A percentile compares a stretch with the other conserved stretches of the same genome.
Conservation (phyloP, 2,329 filamentous ascomycete genomes). For the Helminthosporium solani region DNA sequence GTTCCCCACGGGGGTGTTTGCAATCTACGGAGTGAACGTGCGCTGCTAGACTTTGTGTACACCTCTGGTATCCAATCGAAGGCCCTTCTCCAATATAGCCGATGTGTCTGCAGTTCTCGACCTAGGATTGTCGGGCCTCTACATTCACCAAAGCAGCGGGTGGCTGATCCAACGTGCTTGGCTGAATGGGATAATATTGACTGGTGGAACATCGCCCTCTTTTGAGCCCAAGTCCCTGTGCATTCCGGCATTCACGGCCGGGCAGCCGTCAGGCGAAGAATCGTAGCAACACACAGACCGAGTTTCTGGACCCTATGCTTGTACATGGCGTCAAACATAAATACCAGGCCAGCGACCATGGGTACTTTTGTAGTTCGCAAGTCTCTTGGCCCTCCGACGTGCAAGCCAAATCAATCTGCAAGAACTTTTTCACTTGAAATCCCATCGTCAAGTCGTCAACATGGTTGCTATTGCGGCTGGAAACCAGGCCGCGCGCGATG, state of each 20-base stretch:
- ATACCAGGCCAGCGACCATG: slow-evolving; percentile 15
- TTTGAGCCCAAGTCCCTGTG: slow-evolving; percentile 15
- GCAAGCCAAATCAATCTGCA: slow-evolving; percentile 4
- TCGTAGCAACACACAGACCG: background rate
- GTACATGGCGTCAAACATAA: slow-evolving; percentile 16
- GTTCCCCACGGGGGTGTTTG: slow-evolving; percentile 15
- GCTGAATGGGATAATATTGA: slow-evolving; percentile 8
- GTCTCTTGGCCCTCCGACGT: slow-evolving; percentile 13
- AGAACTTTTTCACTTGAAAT: background rate
- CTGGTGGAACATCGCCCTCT: slow-evolving; percentile 15
- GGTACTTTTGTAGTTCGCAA: slow-evolving; percentile 12
- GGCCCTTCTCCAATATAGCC: slow-evolving; percentile 5
- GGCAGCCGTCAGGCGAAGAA: slow-evolving; percentile 12
- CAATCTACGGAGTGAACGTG: slow-evolving; percentile 15
- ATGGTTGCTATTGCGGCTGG: slow-evolving; percentile 20
- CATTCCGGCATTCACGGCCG: slow-evolving; percentile 19
- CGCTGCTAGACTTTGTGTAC: slow-evolving; percentile 8
- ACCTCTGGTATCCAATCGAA: slow-evolving; percentile 11
- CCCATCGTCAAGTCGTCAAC: slow-evolving; percentile 2
- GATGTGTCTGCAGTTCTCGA: slow-evolving; percentile 15
- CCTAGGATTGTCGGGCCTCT: slow-evolving; percentile 23
- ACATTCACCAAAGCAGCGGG: slow-evolving; percentile 15
- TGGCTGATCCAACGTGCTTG: slow-evolving; percentile 17
- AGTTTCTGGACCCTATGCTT: slow-evolving; percentile 4
- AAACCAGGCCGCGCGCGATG: slow-evolving; percentile 42